Base-by-base conservation (phyloP, 371 early-diverging fungal genomes). In the Mucor circinelloides region DNA sequence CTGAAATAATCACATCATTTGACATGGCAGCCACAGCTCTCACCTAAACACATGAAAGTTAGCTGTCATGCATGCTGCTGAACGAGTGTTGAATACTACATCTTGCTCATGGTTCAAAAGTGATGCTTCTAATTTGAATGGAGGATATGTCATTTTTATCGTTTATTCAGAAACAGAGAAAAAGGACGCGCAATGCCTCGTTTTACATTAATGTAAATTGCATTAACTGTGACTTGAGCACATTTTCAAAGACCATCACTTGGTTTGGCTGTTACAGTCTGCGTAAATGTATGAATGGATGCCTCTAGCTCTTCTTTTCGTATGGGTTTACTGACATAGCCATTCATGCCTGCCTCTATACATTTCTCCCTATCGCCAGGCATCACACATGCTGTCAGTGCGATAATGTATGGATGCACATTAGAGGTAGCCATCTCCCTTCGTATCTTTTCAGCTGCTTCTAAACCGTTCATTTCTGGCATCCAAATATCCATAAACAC, bases 1-100 rank as follows among this genome's bases (percentile, higher is more conserved):
- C 94, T 0, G 97, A 91, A 21, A 90, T 77, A 31, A 98, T 64
- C 12, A 84, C 31, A 68, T 89, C 83, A 70, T 86, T 85, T 36
- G 86, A 83, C 17, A 88, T 74, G 2, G 88, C 85, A n/a, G 82
- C 77, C 1, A 95, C 81, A 4, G 91, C 95, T 66, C 87, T 86
- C 27, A 93, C 91, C 94, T 93, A 67, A 31, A 55, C 44, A 31
- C 34, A 63, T 54, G 17, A 6, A 28, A 8, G 6, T n/a, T 12
- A 25, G 48, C n/a, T n/a, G n/a, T 40, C 40, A 17, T 40, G 1
- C 9, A 40, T 15, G 4, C 15, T 17, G 15, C 1, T 40, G 6
- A 13, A 40, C 0, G 7, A 0, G 9, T 46, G 21, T 8, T 9
- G 21, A 46, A 40, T 50, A 23, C 65, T 74, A 80, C 81, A 54